Conservation (phyloP, 2,329 filamentous ascomycete species). For the Cladobotryum protrusum region DNA sequence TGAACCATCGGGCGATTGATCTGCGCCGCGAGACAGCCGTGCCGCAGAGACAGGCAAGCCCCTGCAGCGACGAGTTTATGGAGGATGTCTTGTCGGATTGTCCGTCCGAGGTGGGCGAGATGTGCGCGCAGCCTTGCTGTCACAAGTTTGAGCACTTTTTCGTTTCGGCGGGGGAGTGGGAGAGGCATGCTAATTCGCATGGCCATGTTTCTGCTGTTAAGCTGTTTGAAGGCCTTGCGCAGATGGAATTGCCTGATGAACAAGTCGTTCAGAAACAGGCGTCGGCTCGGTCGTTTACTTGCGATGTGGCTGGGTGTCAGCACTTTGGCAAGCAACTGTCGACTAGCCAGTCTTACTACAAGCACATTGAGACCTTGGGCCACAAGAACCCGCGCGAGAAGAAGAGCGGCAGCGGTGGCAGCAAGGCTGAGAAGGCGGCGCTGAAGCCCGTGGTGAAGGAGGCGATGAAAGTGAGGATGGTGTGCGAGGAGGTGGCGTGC, state of each 20-base stretch:
- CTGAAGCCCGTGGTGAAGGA: not conserved
- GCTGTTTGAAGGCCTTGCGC: constrained; percentile 7
- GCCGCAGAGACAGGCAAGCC: not conserved
- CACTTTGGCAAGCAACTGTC: constrained; percentile 11
- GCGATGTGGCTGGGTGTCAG: constrained; percentile 12
- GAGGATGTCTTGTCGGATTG: not conserved
- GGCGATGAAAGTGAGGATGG: not conserved
- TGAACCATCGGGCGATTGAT: not conserved
- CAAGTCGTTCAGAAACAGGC: constrained; percentile 15
- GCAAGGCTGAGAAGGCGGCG: not conserved
- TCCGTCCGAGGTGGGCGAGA: constrained; percentile 4
- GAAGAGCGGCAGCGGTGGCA: too few relatives aligned
- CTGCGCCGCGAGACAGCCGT: not conserved
- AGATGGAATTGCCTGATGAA: not conserved
- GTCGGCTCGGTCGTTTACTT: constrained; percentile 13
- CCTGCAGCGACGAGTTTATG: not conserved
- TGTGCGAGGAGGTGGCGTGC: constrained; percentile 1
- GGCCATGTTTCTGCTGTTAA: constrained; percentile 11
- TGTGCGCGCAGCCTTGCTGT: constrained; percentile 7
- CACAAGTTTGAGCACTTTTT: constrained; percentile 15
- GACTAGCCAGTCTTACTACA: not conserved
- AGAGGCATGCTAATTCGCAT: constrained; percentile 11
- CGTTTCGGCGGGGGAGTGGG: constrained; percentile 2
- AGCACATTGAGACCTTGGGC: not conserved
- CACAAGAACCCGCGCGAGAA: constrained; percentile 6